Conservation (phyloP, 2,329 filamentous ascomycete genomes). For the Torrubiellomyces zombiae region DNA sequence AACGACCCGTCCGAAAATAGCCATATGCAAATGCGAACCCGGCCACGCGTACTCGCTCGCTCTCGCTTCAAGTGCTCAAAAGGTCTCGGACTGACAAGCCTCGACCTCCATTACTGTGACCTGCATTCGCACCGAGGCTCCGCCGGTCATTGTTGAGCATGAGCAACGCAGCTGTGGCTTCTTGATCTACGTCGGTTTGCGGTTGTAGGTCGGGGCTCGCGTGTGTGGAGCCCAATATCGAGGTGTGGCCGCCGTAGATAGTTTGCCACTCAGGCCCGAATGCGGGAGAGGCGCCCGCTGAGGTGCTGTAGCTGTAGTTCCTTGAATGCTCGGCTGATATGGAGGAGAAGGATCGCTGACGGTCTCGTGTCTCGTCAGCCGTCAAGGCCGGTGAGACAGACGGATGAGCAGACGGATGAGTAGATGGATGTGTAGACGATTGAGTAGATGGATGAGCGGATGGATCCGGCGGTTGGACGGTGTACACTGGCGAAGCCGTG, state of each 20-base stretch:
- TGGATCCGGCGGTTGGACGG: slow-evolving; percentile 14
- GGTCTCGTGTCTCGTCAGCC: slow-evolving; percentile 24
- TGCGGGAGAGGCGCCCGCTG: slow-evolving; percentile 36
- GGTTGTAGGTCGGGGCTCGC: slow-evolving; percentile 42
- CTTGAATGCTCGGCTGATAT: slow-evolving; percentile 32
- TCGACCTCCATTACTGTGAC: slow-evolving; percentile 19
- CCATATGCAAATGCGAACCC: too few relatives aligned
- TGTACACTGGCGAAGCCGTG: slow-evolving; percentile 29
- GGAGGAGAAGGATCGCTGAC: slow-evolving; percentile 38
- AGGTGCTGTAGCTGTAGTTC: slow-evolving; percentile 31
- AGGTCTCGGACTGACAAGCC: slow-evolving; percentile 39
- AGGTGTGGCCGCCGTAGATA: slow-evolving; percentile 22
- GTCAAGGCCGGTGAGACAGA: slow-evolving; percentile 35
- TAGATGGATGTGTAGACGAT: slow-evolving; percentile 26
- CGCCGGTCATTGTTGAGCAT: slow-evolving; percentile 76
- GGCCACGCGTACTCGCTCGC: too few relatives aligned
- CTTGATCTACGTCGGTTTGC: slow-evolving; percentile 47
- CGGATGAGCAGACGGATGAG: slow-evolving; percentile 27
- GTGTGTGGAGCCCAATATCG: slow-evolving; percentile 31
- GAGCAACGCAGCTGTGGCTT: slow-evolving; percentile 70
- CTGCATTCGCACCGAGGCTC: slow-evolving; percentile 18
- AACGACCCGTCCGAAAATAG: too few relatives aligned
- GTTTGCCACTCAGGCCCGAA: slow-evolving; percentile 32
- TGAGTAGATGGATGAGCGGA: too few relatives aligned
- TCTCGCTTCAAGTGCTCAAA: slow-evolving; percentile 30